phyloP scores from a whole-genome alignment of 345 rosid species.

The Euclidium syriacum region DNA sequence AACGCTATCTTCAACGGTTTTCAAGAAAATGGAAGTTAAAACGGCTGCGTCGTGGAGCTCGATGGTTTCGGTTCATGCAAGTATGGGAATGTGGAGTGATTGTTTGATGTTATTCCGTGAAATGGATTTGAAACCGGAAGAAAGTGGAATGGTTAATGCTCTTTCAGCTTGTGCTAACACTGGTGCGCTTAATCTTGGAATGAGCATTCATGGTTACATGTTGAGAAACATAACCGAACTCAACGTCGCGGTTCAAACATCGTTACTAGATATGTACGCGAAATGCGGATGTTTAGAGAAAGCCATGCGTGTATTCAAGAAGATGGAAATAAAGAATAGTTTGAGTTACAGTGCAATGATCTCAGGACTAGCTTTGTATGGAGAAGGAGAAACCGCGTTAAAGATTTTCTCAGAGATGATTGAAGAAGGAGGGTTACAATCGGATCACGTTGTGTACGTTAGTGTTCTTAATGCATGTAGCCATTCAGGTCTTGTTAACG shows the following conservation, averaged over 20 bases:
- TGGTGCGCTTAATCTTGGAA: constrained; percentile 39
- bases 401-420: constrained; percentile 34
- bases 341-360: constrained; percentile 40
- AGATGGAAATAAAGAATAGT: constrained; percentile 30
- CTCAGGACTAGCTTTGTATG: constrained; percentile 41
- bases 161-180: constrained; percentile 43
- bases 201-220: constrained; percentile 35
- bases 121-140: constrained; percentile 37
- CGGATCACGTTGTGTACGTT: constrained; percentile 37
- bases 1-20: constrained; percentile 20
- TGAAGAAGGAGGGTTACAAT: constrained; percentile 32
- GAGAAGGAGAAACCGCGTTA: constrained; percentile 40
- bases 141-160: constrained; percentile 38
- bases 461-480: constrained; percentile 44
- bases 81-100: constrained; percentile 23
- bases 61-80: constrained; percentile 26
- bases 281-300: constrained; percentile 45
- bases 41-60: constrained; percentile 39
- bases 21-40: constrained; percentile 22
- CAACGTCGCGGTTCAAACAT: constrained; percentile 41
- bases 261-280: constrained; percentile 44
- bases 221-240: constrained; percentile 40
- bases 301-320: constrained; percentile 28
- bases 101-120: constrained; percentile 24
- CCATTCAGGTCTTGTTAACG: constrained; percentile 37